Base-by-base conservation (phyloP, 257 asterid species). In the Haberlea rhodopensis region DNA sequence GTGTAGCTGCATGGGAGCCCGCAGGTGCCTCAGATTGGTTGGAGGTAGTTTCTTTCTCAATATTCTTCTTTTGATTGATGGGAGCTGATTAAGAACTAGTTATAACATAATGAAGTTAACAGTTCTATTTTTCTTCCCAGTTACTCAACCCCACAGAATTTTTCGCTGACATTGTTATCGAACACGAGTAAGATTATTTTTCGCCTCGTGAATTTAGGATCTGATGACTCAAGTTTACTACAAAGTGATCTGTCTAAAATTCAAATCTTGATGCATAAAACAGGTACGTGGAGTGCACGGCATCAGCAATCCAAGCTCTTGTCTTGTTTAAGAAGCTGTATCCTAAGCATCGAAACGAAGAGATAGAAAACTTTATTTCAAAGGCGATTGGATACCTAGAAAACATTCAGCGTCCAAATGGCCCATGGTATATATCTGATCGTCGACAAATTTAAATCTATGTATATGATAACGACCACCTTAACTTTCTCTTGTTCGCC, bases 1-100 rank as follows among this genome's bases (percentile, higher is more conserved):
- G 91, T 11, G 74, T 80, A 65, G 60, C 86, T 6, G 87, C 84
- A 28, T 80, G 91, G 91, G 91, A 85, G 79, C 86, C 88, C 56
- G 60, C 40, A 9, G 52, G 78, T 51, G 84, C 85, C n/a, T 55
- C 76, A 22, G 65, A 46, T 1, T 85, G 88, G 86, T 13, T 85
- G 26, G 91, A 85, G 91, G 87, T 79, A 73, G 40, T 32, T 32
- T 32, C 13, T 32, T 32, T 32, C 40, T 7, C 10, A 8, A 37
- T 37, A 37, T 37, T 5, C 46, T 37, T 37, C 5, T 37, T 37
- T 34, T 34, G 15, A 34, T 34, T 8, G 43, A 34, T 34, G 3
- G 13, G 43, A 34, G 43, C 43, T 34, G 43, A 8, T 9, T 9
- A 37, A 37, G 46, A 37, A 5, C 46, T 8, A 32, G 43, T 32